These are phyloP conservation scores for Massariosphaeria phaeospora DNA, from an alignment of 495 filamentous ascomycete species.

Conservation along the genomic window DNA sequence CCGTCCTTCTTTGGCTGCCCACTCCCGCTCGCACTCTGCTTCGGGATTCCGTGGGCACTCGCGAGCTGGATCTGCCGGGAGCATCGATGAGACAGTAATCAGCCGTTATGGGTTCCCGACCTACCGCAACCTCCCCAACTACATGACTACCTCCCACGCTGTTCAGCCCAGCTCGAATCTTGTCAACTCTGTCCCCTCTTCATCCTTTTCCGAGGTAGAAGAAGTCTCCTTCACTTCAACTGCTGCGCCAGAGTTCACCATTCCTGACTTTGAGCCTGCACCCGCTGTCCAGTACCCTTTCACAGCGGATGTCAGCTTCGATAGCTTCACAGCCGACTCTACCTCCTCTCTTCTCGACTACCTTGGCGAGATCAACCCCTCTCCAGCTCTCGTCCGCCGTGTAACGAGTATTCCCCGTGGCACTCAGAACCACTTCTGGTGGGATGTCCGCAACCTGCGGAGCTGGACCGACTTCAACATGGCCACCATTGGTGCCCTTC, in stretches of 20 bases:
- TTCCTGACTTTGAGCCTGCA: slow-evolving; percentile 45
- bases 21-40: slow-evolving; percentile 54
- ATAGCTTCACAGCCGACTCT: slow-evolving; percentile 39
- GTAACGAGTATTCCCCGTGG: slow-evolving; percentile 67
- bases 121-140: slow-evolving; percentile 71
- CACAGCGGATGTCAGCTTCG: slow-evolving; percentile 40
- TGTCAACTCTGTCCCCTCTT: slow-evolving; percentile 27
- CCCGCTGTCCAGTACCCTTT: slow-evolving; percentile 40
- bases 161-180: slow-evolving; percentile 27
- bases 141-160: slow-evolving; percentile 44
- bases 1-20: slow-evolving; percentile 40
- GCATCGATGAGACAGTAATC: slow-evolving; percentile 61
- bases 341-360: slow-evolving; percentile 72
- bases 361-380: slow-evolving; percentile 71
- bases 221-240: slow-evolving; percentile 20
- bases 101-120: slow-evolving; percentile 73
- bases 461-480: slow-evolving; percentile 75
- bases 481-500: slow-evolving; percentile 65
- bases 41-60: slow-evolving; percentile 47
- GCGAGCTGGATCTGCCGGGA: slow-evolving; percentile 53
- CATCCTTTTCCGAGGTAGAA: slow-evolving; percentile 23
- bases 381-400: slow-evolving; percentile 74
- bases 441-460: slow-evolving; percentile 83
- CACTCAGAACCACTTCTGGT: slow-evolving; percentile 82
- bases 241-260: slow-evolving; percentile 33